Base-by-base conservation (phyloP, 345 rosid species). In the Citrus maxima region DNA sequence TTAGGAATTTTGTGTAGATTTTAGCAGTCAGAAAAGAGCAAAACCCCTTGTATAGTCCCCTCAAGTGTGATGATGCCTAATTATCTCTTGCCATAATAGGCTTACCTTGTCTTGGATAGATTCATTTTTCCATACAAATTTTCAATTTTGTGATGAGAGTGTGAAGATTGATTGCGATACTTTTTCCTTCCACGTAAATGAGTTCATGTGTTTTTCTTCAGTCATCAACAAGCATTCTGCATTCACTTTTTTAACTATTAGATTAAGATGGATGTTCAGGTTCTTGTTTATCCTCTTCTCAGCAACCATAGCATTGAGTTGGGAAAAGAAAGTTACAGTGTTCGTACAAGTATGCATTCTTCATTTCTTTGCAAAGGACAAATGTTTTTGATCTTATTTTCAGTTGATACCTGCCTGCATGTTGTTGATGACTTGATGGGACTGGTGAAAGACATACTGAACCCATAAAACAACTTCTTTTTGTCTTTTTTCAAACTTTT, bases 1-100 rank as follows among this genome's bases (percentile, higher is more conserved):
- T 66, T 40, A 51, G 24, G 56, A 37, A 27, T 70, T 63, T 68
- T 59, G 49, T 80, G 66, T 67, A 77, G 55, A 55, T 54, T 34
- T 55, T 67, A 13, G 55, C 25, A 8, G 35, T 35, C 10, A 30
- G 49, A 30, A 62, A 3, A 54, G 5, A 32, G 25, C 32, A 51
- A 13, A 37, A 30, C 10, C 51, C 13, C 34, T 9, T 79, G 65
- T 72, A 72, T 34, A 79, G 46, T 46, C 27, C 34, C 37, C 24
- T 34, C 6, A 40, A 59, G 19, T 71, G 27, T 32, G 16, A 30
- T 62, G 62, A 70, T 65, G 37, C 54, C 32, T 6, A 49, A 65
- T 35, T 25, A 51, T n/a, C 34, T 42, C 27, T 6, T 27, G 6
- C 28, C 7, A 21, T 24, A 46, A 32, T 62, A 30, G 65, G 37